Evolutionary conservation across 106 monocot genomes (phyloP).

Genomic region (Acorus gramineus): DNA sequence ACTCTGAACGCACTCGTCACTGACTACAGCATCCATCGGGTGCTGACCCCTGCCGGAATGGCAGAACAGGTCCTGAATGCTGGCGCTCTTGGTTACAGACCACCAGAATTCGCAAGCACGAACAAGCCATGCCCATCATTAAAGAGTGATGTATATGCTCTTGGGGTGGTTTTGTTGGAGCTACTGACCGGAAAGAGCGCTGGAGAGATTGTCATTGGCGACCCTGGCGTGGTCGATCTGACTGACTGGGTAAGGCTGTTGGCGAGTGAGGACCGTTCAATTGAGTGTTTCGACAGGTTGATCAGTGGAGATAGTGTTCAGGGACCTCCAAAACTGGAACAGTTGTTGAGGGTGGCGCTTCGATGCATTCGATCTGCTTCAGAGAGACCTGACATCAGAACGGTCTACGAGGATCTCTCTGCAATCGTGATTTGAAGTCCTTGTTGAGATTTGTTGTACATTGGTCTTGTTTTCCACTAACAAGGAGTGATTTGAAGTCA

Average conservation of each 20-base stretch:
- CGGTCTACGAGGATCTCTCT: constrained; percentile 52
- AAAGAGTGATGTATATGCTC: constrained; percentile 76
- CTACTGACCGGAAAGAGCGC: constrained; percentile 69
- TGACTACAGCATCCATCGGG: constrained; percentile 63
- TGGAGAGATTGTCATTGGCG: constrained; percentile 58
- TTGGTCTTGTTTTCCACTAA: neutral
- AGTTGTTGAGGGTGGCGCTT: constrained; percentile 44
- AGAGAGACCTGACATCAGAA: constrained; percentile 73
- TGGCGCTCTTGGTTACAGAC: constrained; percentile 71
- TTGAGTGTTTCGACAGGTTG: constrained; percentile 57
- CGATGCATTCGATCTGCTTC: constrained; percentile 66
- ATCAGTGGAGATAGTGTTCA: constrained; percentile 14
- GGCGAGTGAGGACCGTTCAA: constrained; percentile 27
- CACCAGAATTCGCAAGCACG: constrained; percentile 69
- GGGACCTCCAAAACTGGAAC: constrained; percentile 20
- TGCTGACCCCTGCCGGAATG: constrained; percentile 63
- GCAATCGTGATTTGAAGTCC: constrained; percentile 7
- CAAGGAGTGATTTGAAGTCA: too few relatives aligned
- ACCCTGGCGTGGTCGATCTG: constrained; percentile 58
- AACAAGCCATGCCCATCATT: constrained; percentile 71
- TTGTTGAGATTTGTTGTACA: neutral
- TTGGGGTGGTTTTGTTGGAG: constrained; percentile 71
- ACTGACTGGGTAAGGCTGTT: constrained; percentile 71
- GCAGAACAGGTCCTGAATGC: constrained; percentile 82
- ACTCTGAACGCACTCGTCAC: constrained; percentile 33